These are phyloP conservation scores for Penicillium glabrum DNA, from an alignment of 2,329 filamentous ascomycete genomes.

Conservation along the genomic window DNA sequence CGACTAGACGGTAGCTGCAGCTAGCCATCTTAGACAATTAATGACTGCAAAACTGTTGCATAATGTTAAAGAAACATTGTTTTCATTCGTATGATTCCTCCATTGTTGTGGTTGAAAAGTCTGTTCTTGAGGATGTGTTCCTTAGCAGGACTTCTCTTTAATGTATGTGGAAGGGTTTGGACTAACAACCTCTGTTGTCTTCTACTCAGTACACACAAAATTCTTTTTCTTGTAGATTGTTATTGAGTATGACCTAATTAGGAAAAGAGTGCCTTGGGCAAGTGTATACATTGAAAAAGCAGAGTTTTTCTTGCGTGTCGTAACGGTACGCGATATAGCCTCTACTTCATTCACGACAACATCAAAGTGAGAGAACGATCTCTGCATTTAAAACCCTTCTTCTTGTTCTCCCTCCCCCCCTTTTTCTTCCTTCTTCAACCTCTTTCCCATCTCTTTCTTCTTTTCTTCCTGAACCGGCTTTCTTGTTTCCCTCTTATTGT, in stretches of 20 bases:
- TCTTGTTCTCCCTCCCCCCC: conserved; percentile 2
- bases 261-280: not conserved
- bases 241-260: not conserved
- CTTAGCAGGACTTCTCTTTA: not conserved
- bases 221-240: not conserved
- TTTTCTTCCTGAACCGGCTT: not conserved
- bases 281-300: not conserved
- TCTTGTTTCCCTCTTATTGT: not conserved
- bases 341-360: not conserved
- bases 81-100: not conserved
- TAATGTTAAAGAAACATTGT: not conserved
- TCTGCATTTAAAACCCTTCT: not conserved
- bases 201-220: no score
- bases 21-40: not conserved
- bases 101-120: not conserved
- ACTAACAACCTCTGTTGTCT: no score
- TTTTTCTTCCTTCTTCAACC: conserved; percentile 2
- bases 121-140: not conserved
- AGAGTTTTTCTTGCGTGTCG: not conserved
- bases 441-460: not conserved
- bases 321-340: not conserved
- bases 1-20: not conserved
- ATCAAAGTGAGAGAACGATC: not conserved
- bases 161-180: not conserved
- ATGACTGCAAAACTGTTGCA: not conserved